Conservation (phyloP, 805 yeast species). For the Suhomyces xylopsoci region DNA sequence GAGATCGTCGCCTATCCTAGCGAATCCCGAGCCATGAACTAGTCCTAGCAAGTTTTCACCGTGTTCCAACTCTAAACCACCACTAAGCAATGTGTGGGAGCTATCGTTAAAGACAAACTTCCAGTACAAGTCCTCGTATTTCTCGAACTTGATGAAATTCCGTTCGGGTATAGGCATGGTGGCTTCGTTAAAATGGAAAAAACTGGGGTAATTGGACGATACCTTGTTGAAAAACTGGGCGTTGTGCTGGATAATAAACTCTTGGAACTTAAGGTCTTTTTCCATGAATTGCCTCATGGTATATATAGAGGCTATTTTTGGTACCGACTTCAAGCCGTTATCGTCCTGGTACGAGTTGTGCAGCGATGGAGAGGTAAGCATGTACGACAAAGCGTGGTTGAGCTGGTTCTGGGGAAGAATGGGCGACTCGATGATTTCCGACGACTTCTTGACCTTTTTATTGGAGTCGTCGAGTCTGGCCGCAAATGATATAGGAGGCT, state of each 20-base stretch:
- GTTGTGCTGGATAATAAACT: slow-evolving; percentile 20
- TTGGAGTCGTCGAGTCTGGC: slow-evolving; percentile 4
- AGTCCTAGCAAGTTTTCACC: slow-evolving; percentile 25
- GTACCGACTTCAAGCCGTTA: slow-evolving; percentile 9
- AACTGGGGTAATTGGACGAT: slow-evolving; percentile 4
- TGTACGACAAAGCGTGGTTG: slow-evolving; percentile 9
- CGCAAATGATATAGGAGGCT: slow-evolving; percentile 23
- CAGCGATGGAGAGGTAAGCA: background rate
- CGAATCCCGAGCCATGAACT: slow-evolving; percentile 38
- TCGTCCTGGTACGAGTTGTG: slow-evolving; percentile 13
- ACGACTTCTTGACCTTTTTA: slow-evolving; percentile 6
- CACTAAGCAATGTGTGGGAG: slow-evolving; percentile 7
- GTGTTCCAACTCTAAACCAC: slow-evolving; percentile 28
- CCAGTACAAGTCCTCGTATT: slow-evolving; percentile 46
- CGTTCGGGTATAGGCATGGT: slow-evolving; percentile 12
- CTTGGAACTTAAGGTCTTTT: slow-evolving; percentile 46
- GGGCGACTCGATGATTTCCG: slow-evolving; percentile 7
- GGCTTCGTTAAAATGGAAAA: slow-evolving; percentile 8
- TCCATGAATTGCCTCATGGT: slow-evolving; percentile 58
- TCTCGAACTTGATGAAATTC: slow-evolving; percentile 12
- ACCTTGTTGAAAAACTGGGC: slow-evolving; percentile 6
- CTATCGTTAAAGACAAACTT: slow-evolving; percentile 26
- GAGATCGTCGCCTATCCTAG: slow-evolving; percentile 26
- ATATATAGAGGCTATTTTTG: slow-evolving; percentile 48
- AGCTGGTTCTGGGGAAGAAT: slow-evolving; percentile 12